Percentiles rank a stretch among this genome's conserved stretches.
Evolutionary conservation across 176 grass and related monocot species (phyloP).

Genomic region (Avena eriantha): DNA sequence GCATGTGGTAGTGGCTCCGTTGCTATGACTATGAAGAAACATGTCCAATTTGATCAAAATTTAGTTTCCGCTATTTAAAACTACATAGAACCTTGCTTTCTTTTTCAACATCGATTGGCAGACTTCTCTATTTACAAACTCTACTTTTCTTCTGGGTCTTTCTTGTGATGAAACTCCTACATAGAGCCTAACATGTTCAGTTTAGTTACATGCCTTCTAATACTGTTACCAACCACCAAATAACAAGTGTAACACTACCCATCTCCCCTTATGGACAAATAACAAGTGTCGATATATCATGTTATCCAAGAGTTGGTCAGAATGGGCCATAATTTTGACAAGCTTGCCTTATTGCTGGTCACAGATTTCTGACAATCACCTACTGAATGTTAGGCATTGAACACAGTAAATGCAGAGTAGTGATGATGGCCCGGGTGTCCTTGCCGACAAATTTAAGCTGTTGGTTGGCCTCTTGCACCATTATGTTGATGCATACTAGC

Average conservation of each 20-base stretch:
- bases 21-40: background rate
- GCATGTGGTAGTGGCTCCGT: background rate
- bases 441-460: background rate
- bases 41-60: background rate
- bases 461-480: background rate
- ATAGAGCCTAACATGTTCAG: background rate
- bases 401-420: background rate
- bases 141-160: background rate
- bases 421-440: background rate
- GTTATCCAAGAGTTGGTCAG: background rate
- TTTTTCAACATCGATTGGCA: background rate
- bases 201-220: background rate
- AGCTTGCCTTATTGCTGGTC: background rate
- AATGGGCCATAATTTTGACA: background rate
- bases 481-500: background rate
- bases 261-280: background rate
- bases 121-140: background rate
- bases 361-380: background rate
- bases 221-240: background rate
- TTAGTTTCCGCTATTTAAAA: slow-evolving; percentile 15
- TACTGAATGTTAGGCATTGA: background rate
- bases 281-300: background rate
- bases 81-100: background rate
- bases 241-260: background rate
- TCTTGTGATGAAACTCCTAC: background rate